Evolutionary conservation across 176 grass and related monocot species (phyloP).

Genomic region (Zoysia japonica): DNA sequence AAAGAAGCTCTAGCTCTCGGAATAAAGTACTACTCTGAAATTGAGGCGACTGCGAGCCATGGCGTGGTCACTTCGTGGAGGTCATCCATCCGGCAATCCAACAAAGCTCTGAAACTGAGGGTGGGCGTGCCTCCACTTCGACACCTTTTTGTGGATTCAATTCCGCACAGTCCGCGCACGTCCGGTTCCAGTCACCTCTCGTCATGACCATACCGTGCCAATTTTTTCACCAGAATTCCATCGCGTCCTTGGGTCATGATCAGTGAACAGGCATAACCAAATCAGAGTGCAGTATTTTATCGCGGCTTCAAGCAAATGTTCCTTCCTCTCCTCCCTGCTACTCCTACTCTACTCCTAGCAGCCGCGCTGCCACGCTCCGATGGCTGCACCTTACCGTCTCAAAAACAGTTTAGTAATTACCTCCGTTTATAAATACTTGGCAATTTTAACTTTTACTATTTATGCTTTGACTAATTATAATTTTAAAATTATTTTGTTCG

Average conservation of each 20-base stretch:
- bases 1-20: conserved; percentile 3
- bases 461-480: too few relatives aligned
- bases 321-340: background rate
- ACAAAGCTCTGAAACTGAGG: conserved; percentile 34
- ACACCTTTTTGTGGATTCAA: conserved; percentile 22
- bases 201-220: background rate
- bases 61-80: conserved; percentile 31
- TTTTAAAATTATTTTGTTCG: too few relatives aligned
- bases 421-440: too few relatives aligned
- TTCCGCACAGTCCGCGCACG: conserved; percentile 6
- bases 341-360: too few relatives aligned
- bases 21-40: conserved; percentile 6
- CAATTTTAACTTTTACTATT: too few relatives aligned
- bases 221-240: background rate
- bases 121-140: background rate
- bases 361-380: background rate
- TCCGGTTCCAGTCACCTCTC: background rate
- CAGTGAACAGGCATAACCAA: background rate
- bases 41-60: conserved; percentile 24
- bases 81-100: background rate
- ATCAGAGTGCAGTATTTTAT: background rate
- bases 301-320: background rate
- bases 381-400: background rate
- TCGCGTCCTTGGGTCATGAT: background rate
- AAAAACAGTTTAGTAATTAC: background rate